Evolutionary conservation across 2,329 filamentous ascomycete species (phyloP).

Genomic region (Kalmusia sp.): DNA sequence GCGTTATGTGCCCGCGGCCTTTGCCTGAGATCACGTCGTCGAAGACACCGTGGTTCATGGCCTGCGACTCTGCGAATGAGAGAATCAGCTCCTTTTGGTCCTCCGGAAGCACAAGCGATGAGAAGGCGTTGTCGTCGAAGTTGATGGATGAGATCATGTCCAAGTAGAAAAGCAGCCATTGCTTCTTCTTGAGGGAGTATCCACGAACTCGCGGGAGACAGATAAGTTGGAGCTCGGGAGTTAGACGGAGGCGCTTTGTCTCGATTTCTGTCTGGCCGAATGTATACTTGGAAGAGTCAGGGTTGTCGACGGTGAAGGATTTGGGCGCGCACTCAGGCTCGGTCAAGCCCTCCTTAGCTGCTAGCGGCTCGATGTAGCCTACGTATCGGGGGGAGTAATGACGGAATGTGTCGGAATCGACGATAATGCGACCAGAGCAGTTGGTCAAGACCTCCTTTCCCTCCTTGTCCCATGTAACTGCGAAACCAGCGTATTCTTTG

Average conservation of each 20-base stretch:
- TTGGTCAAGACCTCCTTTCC: conserved; percentile 51
- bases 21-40: conserved; percentile 75
- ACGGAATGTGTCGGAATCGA: conserved; percentile 67
- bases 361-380: conserved; percentile 20
- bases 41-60: conserved; percentile 77
- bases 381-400: conserved; percentile 54
- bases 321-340: conserved; percentile 45
- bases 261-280: conserved; percentile 35
- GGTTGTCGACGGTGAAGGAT: conserved; percentile 35
- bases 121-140: conserved; percentile 83
- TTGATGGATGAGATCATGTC: conserved; percentile 78
- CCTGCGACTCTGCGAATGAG: conserved; percentile 81
- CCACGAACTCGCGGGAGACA: conserved; percentile 82
- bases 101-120: conserved; percentile 74
- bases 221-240: conserved; percentile 80
- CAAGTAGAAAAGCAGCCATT: conserved; percentile 87
- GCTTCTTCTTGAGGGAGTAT: conserved; percentile 84
- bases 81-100: conserved; percentile 72
- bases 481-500: conserved; percentile 75
- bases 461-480: conserved; percentile 43
- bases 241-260: conserved; percentile 63
- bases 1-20: conserved; percentile 80
- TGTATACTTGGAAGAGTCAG: conserved; percentile 18
- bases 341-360: conserved; percentile 23
- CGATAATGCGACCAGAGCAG: conserved; percentile 83